Conservation (phyloP, 768 basidiomycete genomes). For the Phylloporus arenicola region DNA sequence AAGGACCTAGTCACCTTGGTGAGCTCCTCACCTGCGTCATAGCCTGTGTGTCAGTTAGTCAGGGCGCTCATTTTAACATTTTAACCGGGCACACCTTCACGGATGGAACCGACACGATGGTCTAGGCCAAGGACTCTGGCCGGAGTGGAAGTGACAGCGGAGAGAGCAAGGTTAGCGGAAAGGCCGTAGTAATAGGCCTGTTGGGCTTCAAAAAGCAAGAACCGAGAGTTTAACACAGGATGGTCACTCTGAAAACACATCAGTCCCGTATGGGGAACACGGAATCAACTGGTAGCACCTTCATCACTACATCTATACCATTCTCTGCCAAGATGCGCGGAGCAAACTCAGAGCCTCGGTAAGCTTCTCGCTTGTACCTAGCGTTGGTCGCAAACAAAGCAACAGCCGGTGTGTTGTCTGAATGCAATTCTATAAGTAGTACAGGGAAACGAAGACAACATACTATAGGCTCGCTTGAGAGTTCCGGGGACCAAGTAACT, state of each 20-base stretch:
- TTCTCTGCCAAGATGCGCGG: conserved; percentile 53
- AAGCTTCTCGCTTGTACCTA: conserved; percentile 59
- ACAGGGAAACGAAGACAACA: conserved; percentile 1
- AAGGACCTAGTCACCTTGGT: neutral
- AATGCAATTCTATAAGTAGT: neutral
- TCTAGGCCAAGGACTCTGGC: conserved; percentile 66
- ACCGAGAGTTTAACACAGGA: conserved; percentile 51
- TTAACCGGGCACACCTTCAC: conserved; percentile 36
- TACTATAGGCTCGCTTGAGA: conserved; percentile 63
- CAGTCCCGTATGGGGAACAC: neutral
- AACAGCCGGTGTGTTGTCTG: conserved; percentile 57
- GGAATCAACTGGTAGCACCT: conserved; percentile 37
- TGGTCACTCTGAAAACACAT: conserved; percentile 42
- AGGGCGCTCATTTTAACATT: neutral
- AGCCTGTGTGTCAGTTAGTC: conserved; percentile 36
- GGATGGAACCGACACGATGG: conserved; percentile 65
- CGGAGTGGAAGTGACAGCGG: conserved; percentile 66
- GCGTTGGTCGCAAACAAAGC: conserved; percentile 81
- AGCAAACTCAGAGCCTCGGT: conserved; percentile 61
- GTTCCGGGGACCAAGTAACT: conserved; percentile 83
- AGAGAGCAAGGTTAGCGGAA: conserved; percentile 56
- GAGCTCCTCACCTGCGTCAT: conserved; percentile 54
- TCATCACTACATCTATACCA: conserved; percentile 56
- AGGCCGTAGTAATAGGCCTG: conserved; percentile 72
- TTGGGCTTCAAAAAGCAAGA: conserved; percentile 53